phyloP scores from a whole-genome alignment of 2,329 filamentous ascomycete species.

The Calonectria hawksworthii region DNA sequence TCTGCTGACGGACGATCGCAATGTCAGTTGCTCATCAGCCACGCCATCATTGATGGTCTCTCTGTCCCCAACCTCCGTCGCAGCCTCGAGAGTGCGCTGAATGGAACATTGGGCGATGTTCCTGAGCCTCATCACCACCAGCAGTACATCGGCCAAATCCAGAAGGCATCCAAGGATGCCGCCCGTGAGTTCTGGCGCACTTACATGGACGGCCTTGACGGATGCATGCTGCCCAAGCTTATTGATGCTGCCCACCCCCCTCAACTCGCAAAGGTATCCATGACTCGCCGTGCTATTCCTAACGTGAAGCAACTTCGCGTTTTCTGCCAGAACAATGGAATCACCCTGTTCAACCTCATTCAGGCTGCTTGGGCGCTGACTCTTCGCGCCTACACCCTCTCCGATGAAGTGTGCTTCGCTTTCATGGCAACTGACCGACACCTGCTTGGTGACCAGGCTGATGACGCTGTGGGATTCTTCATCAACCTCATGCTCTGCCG shows the following conservation, averaged over 20 bases:
- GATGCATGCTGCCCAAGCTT: not conserved
- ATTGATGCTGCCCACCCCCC: not conserved
- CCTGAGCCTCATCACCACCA: not conserved
- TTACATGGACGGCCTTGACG: not conserved
- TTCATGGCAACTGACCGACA: conserved; percentile 6
- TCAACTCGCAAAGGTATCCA: not conserved
- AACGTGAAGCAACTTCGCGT: not conserved
- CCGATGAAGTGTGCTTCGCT: not conserved
- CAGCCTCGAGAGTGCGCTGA: not conserved
- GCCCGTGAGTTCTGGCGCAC: conserved; percentile 4
- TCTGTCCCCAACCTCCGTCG: not conserved
- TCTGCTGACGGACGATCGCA: not conserved
- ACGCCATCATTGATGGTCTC: not conserved
- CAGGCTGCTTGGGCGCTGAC: not conserved
- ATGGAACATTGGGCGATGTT: not conserved
- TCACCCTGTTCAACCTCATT: not conserved
- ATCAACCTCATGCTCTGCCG: conserved; percentile 8
- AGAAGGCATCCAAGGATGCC: conserved; percentile 1
- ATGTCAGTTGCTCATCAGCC: not conserved
- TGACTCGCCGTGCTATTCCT: not conserved
- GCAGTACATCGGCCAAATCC: not conserved
- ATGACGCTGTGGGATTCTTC: conserved; percentile 2
- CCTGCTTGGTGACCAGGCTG: not conserved
- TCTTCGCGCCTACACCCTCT: not conserved
- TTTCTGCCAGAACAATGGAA: not conserved